Evolutionary conservation across 1,284 basidiomycete species (phyloP).

Genomic region (Wolfiporia cocos): DNA sequence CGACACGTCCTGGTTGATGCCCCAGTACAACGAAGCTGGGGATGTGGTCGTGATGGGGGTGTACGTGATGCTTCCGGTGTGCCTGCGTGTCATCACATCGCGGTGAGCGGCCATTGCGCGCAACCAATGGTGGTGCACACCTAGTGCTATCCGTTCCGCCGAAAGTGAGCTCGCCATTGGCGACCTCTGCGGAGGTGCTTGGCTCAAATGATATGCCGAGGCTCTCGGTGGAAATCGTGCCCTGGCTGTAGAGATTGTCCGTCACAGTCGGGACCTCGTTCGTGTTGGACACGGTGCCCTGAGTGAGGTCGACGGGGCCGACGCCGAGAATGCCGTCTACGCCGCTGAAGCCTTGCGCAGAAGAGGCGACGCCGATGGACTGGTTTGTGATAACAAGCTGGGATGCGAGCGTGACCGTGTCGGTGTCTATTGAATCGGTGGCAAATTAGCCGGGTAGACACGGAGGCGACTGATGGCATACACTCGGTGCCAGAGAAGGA

Average conservation of each 20-base stretch:
- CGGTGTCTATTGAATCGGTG: slow-evolving; percentile 33
- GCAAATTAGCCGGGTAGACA: slow-evolving; percentile 1
- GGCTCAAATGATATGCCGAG: slow-evolving; percentile 50
- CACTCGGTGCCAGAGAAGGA: slow-evolving; percentile 45
- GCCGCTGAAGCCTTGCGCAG: slow-evolving; percentile 32
- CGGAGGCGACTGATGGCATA: slow-evolving; percentile 15
- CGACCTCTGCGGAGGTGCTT: slow-evolving; percentile 24
- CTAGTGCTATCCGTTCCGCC: slow-evolving; percentile 40
- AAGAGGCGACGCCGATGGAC: slow-evolving; percentile 44
- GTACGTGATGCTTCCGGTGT: slow-evolving; percentile 39
- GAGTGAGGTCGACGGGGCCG: slow-evolving; percentile 46
- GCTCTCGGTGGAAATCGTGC: slow-evolving; percentile 34
- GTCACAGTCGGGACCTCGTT: slow-evolving; percentile 30
- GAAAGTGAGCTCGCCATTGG: slow-evolving; percentile 43
- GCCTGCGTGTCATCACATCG: slow-evolving; percentile 18
- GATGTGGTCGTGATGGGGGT: slow-evolving; percentile 44
- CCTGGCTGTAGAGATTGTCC: slow-evolving; percentile 33
- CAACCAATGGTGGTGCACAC: slow-evolving; percentile 13
- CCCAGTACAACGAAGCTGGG: slow-evolving; percentile 46
- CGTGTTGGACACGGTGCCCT: slow-evolving; percentile 25
- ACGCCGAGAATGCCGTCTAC: slow-evolving; percentile 55
- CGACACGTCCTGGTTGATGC: slow-evolving; percentile 43
- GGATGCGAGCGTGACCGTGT: slow-evolving; percentile 38
- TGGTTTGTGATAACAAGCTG: slow-evolving; percentile 41
- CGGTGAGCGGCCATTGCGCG: too few species aligned